Evolutionary conservation across 164 flowering plant species (phyloP), one percentile per base, ranked within the genome.

Genomic region (Akebia trifoliata): DNA sequence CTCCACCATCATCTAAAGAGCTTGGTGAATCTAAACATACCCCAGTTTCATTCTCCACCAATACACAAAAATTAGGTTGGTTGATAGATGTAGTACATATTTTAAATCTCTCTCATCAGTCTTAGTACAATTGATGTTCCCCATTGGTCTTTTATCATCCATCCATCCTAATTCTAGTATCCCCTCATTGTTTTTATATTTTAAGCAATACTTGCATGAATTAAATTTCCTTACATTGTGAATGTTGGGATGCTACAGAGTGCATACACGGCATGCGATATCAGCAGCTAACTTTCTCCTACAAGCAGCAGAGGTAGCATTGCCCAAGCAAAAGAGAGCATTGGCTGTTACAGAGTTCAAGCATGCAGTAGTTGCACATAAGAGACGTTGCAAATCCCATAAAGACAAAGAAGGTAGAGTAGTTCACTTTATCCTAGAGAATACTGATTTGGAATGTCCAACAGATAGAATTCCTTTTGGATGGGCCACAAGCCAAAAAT

Each of bases 301-400:
- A 24, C 85, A 79, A 61, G 74, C 87, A 47, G 86, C 79, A 24
- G 96, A 86, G 58, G 81, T 70, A 35, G 78, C 67, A 10, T 67
- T 92, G 57, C 96, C 91, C 7, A 89, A 78, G 76, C 93, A 87
- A 74, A 89, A 79, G 66, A 78, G 56, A 60, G 71, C 54, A 20
- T 39, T 77, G 69, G 91, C 86, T 11, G 71, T 66, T 8, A 64
- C 74, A 6, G 95, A 85, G 57, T 84, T 72, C 64, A 89, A 85
- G 74, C 89, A 78, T 45, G 93, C 94, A 7, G 81, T 71, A 52
- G 73, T 92, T 59, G 84, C 86, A 46, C 68, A 66, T 24, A 89
- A 85, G 72, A 82, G 91, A 67, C 82, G 72, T 34, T n/a, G 15
- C 32, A 87, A 84, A 69, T 17, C 65, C 6, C 72, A 36, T 22